Evolutionary conservation across 1,284 basidiomycete species (phyloP), one percentile per base, ranked within the genome.

Genomic region (Tremellales sp.): DNA sequence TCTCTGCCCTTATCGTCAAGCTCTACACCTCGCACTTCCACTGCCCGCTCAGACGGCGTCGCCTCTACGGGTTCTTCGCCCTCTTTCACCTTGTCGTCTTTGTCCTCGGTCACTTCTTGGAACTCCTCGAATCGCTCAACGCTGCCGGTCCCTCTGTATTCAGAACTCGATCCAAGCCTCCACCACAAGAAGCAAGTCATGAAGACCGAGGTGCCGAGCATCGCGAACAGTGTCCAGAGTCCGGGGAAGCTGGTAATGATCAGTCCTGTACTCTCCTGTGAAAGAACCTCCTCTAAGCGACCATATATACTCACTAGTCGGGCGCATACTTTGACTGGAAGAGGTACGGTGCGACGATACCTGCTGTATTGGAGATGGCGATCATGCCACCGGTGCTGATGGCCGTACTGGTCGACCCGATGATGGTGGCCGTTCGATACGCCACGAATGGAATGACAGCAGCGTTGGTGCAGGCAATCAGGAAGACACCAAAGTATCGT

Each of bases 401-500:
- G 11, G 60, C 64, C 1, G 65, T 65, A 17, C 50, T 45, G 0
- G 65, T 68, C 0, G 64, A 52, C 3, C 65, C 64, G 0, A 55
- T 49, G 5, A 68, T 61, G 0, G 64, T 68, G 1, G 65, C 60
- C 1, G 62, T 63, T 23, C 65, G 56, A 40, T 57, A 63, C 3
- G 58, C 61, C 36, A 63, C 53, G 48, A 63, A 61, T 11, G 61
- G 62, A 27, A 64, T 60, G 44, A 64, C 58, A 2, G 61, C 63
- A 3, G 60, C 54, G 41, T 65, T 65, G 39, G 61, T 61, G 43
- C 64, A 68, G 8, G 63, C 62, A 27, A 68, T 65, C 35, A 65
- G 52, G 48, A 58, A 63, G 7, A 61, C 54, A 1, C 59, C 65
- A 35, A 65, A 39, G 45, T 64, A 68, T 19, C 65, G 45, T 1